A percentile compares a stretch with the other conserved stretches of the same genome.
phyloP scores from a whole-genome alignment of 2,329 filamentous ascomycete genomes.

The Colletotrichum sublineola region DNA sequence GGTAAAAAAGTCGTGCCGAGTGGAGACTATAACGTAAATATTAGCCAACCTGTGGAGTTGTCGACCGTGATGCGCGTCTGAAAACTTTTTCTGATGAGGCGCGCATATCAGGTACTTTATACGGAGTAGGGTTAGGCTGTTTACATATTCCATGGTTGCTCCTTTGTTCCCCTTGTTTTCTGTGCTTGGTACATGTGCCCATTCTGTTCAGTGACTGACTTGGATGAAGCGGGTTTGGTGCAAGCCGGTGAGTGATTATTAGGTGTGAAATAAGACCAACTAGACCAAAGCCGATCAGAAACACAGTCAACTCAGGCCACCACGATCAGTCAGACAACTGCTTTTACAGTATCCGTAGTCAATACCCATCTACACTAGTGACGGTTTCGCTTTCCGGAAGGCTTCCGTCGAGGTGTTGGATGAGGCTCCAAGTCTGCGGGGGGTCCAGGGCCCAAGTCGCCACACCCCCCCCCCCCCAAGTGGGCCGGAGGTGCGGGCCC shows the following conservation, averaged over 20 bases:
- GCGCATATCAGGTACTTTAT: slow-evolving; percentile 1
- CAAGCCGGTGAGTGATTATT: neutral
- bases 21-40: slow-evolving; percentile 38
- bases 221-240: neutral
- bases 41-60: slow-evolving; percentile 38
- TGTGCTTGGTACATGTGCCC: neutral
- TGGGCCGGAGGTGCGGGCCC: slow-evolving; percentile 36
- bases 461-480: slow-evolving; percentile 23
- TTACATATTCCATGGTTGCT: neutral
- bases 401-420: slow-evolving; percentile 22
- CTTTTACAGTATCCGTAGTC: too few species aligned
- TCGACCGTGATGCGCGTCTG: slow-evolving; percentile 18
- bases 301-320: too few species aligned
- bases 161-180: neutral
- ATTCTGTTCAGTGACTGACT: slow-evolving; percentile 3
- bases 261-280: neutral
- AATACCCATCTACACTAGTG: neutral
- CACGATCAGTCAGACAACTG: neutral
- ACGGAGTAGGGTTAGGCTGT: neutral
- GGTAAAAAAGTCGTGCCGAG: slow-evolving; percentile 11
- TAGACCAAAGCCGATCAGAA: neutral
- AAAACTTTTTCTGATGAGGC: slow-evolving; percentile 36
- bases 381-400: slow-evolving; percentile 4
- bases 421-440: slow-evolving; percentile 31
- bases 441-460: slow-evolving; percentile 33